A percentile compares a stretch with the other conserved stretches of the same genome.
These are phyloP conservation scores for Stereocaulon alpinum DNA, from an alignment of 495 filamentous ascomycete genomes.

Conservation along the genomic window DNA sequence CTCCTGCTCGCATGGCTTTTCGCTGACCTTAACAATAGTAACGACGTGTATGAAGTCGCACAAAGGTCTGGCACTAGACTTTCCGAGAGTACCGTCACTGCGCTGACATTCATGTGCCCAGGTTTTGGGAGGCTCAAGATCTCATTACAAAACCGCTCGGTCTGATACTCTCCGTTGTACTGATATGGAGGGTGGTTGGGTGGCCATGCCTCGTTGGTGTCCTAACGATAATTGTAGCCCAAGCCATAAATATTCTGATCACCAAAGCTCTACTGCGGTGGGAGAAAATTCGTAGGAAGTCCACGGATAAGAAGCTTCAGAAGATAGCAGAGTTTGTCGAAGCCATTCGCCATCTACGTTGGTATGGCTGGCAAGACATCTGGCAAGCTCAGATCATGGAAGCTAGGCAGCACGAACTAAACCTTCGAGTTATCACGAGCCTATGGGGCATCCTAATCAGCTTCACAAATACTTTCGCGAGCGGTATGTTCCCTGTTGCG, in stretches of 20 bases:
- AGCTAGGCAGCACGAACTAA: conserved; percentile 55
- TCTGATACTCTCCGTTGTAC: conserved; percentile 52
- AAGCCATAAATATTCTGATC: conserved; percentile 52
- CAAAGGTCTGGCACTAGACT: conserved; percentile 36
- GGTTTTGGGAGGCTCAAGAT: conserved; percentile 69
- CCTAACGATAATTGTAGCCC: conserved; percentile 50
- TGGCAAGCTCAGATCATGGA: conserved; percentile 69
- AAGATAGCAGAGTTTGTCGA: conserved; percentile 71
- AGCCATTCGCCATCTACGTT: conserved; percentile 72
- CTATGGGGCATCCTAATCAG: conserved; percentile 48
- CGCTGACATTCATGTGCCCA: conserved; percentile 1
- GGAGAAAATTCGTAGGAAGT: conserved; percentile 52
- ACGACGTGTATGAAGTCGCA: conserved; percentile 73
- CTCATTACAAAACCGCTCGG: conserved; percentile 60
- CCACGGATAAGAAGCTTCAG: conserved; percentile 63
- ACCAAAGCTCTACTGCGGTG: conserved; percentile 49
- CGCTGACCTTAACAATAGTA: conserved; percentile 24
- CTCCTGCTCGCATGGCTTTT: neutral
- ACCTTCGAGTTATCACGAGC: conserved; percentile 52
- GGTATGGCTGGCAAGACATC: conserved; percentile 76
- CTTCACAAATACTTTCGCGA: conserved; percentile 52
- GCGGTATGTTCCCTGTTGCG: conserved; percentile 63
- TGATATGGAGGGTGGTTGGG: conserved; percentile 67
- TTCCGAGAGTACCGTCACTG: neutral
- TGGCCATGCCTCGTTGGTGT: conserved; percentile 69